These are phyloP conservation scores for Lichtheimia ramosa DNA, from an alignment of 371 early-diverging fungal species.

Conservation along the genomic window DNA sequence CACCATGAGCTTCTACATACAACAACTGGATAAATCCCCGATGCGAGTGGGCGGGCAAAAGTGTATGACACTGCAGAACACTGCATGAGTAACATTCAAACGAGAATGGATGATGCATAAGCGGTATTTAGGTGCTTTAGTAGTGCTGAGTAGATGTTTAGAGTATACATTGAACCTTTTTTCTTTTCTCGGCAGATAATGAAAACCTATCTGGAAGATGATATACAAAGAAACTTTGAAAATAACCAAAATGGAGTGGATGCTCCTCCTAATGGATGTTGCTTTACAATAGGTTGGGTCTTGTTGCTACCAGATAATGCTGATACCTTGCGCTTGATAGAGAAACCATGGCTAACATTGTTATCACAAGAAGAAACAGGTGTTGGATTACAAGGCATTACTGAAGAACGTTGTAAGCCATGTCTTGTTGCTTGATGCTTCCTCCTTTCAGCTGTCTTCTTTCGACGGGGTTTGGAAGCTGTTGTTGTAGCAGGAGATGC, in stretches of 20 bases:
- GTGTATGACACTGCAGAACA: no score
- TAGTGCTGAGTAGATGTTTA: no score
- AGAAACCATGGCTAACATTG: background rate
- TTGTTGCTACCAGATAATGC: background rate
- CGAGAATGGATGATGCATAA: no score
- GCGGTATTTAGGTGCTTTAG: no score
- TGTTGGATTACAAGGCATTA: background rate
- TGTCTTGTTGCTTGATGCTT: background rate
- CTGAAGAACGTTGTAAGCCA: background rate
- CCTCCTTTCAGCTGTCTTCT: background rate
- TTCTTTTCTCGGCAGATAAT: no score
- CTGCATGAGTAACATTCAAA: no score
- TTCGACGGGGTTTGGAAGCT: background rate
- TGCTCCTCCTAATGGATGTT: background rate
- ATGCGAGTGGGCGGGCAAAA: no score
- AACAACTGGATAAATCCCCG: no score
- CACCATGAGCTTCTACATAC: no score
- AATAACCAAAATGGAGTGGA: background rate
- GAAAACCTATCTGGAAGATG: no score
- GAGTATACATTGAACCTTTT: no score
- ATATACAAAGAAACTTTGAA: no score
- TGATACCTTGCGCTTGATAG: background rate
- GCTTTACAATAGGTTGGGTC: background rate
- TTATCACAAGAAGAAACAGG: background rate
- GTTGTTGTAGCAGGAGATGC: background rate